Conservation (phyloP, 2,329 filamentous ascomycete species). For the Botrytis tulipae region DNA sequence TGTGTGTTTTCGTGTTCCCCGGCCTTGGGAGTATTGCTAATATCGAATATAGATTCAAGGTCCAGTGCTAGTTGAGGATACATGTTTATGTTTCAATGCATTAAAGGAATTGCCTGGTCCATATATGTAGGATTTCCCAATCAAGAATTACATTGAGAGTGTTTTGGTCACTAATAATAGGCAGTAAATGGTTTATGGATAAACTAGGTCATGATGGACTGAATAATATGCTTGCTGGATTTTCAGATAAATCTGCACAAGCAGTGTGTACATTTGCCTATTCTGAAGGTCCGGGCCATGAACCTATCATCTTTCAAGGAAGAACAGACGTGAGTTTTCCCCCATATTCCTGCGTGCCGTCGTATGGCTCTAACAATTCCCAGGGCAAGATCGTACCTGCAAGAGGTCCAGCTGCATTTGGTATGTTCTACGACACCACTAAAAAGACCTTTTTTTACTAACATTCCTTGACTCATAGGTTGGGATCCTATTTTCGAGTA, state of each 20-base stretch:
- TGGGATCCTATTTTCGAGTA: constrained; percentile 98
- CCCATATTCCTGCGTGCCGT: constrained; percentile 4
- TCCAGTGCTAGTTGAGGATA: constrained; percentile 94
- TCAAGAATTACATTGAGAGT: constrained; percentile 1
- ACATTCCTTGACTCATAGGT: constrained; percentile 51
- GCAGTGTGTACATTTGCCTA: constrained; percentile 97
- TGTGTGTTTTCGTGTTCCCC: constrained; percentile 48
- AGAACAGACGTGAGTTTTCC: constrained; percentile 66
- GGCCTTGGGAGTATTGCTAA: constrained; percentile 19
- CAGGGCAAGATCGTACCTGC: constrained; percentile 80
- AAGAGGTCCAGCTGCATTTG: constrained; percentile 77
- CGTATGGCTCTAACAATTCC: constrained; percentile 21
- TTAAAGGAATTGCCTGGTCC: constrained; percentile 89
- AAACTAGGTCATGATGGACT: constrained; percentile 79
- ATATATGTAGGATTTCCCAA: constrained; percentile 68
- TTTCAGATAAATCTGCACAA: constrained; percentile 86
- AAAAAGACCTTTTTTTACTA: constrained; percentile 13
- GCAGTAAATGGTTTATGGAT: constrained; percentile 90
- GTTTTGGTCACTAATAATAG: constrained; percentile 5
- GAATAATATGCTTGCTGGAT: constrained; percentile 85
- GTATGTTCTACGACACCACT: constrained; percentile 49
- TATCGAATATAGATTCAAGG: constrained; percentile 62
- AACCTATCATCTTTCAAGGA: constrained; percentile 88
- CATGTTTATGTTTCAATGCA: constrained; percentile 88
- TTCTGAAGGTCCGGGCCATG: constrained; percentile 77